Evolutionary conservation across 495 filamentous ascomycete genomes (phyloP).

Genomic region (Friedmanniomyces simplex): DNA sequence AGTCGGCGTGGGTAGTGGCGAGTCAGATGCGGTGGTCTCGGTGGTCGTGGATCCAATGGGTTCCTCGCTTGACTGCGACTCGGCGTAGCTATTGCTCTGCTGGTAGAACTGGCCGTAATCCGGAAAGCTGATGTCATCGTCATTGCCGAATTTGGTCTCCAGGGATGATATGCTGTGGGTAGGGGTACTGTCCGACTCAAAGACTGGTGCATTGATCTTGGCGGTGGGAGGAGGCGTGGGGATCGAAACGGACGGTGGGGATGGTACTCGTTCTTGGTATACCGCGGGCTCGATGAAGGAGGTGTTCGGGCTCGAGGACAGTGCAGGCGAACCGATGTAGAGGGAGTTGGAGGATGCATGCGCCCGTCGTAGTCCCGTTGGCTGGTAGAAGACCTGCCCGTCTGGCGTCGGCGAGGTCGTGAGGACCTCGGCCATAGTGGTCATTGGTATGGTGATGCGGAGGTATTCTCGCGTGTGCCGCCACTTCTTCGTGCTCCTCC

Average conservation of each 20-base stretch:
- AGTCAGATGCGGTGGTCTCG: conserved; percentile 15
- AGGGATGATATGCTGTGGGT: not conserved
- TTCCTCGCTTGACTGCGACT: conserved; percentile 10
- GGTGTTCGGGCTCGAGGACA: not conserved
- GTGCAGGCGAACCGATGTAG: not conserved
- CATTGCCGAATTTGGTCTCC: not conserved
- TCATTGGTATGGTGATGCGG: not conserved
- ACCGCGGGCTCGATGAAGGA: not conserved
- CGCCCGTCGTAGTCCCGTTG: not conserved
- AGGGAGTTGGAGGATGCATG: not conserved
- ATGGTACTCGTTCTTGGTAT: not conserved
- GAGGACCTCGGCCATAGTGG: not conserved
- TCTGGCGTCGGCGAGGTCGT: not conserved
- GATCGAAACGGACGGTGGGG: not conserved
- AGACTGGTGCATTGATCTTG: not conserved
- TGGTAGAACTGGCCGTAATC: conserved; percentile 13
- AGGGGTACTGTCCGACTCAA: not conserved
- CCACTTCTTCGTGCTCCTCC: too few relatives aligned
- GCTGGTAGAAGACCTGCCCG: not conserved
- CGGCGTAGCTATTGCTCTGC: not conserved
- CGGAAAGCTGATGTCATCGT: conserved; percentile 9
- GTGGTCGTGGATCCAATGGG: conserved; percentile 11
- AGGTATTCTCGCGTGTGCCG: not conserved
- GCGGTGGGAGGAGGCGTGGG: not conserved
- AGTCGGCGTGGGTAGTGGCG: conserved; percentile 25